Conservation (phyloP, 2,329 filamentous ascomycete genomes). For the Tolypocladium sp. region DNA sequence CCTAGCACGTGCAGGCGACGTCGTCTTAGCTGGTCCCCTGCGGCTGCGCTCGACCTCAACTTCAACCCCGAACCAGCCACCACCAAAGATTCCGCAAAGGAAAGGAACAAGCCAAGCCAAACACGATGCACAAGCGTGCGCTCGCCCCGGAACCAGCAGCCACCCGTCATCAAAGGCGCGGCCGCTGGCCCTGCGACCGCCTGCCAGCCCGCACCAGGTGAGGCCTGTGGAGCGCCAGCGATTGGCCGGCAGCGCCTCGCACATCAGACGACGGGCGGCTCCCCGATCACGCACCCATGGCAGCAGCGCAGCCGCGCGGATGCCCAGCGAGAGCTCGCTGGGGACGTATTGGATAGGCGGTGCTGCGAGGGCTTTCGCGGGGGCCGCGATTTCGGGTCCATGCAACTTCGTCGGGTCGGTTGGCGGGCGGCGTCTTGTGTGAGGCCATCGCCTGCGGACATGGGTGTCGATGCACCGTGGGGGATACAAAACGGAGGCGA, state of each 20-base stretch:
- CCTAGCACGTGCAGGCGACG: not conserved
- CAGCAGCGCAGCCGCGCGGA: conserved; percentile 4
- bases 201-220: conserved; percentile 2
- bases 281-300: not conserved
- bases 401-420: not conserved
- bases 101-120: not conserved
- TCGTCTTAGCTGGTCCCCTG: not conserved
- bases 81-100: not conserved
- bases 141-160: not conserved
- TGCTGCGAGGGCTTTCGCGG: not conserved
- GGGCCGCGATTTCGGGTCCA: not conserved
- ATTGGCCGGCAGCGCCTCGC: conserved; percentile 15
- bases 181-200: not conserved
- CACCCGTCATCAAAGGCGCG: not conserved
- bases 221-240: conserved; percentile 8
- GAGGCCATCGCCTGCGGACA: not conserved
- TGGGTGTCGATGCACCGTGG: not conserved
- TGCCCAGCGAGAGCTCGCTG: not conserved
- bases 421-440: not conserved
- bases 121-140: not conserved
- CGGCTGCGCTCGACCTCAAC: not conserved
- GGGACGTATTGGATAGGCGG: not conserved
- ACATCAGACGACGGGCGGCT: conserved; percentile 1
- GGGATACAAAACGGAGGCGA: conserved; percentile 2
- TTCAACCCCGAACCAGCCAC: not conserved